A percentile compares a stretch with the other conserved stretches of the same genome.
Conservation (phyloP, 2,329 filamentous ascomycete species). For the Cladophialophora carrionii region DNA sequence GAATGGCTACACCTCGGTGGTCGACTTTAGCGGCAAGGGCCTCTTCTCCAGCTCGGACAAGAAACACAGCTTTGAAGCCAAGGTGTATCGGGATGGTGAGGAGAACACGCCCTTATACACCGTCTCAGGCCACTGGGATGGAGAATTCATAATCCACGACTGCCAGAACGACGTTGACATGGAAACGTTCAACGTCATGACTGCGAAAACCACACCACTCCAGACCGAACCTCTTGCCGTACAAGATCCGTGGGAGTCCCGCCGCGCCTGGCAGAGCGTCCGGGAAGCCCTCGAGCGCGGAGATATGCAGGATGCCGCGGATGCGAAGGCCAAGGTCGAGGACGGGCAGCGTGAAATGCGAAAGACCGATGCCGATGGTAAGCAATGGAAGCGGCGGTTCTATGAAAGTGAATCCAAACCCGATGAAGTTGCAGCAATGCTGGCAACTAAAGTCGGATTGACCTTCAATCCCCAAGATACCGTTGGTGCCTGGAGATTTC, state of each 20-base stretch:
- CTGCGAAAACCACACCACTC: slow-evolving; percentile 66
- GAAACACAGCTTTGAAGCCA: slow-evolving; percentile 34
- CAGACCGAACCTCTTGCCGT: slow-evolving; percentile 71
- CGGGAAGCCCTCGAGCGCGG: slow-evolving; percentile 76
- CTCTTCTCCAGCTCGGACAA: slow-evolving; percentile 26
- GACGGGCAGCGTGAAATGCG: slow-evolving; percentile 80
- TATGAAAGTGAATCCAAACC: slow-evolving; percentile 54
- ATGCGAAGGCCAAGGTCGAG: slow-evolving; percentile 87
- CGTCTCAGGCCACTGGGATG: slow-evolving; percentile 44
- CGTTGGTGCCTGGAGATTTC: slow-evolving; percentile 30
- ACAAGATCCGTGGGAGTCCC: slow-evolving; percentile 85
- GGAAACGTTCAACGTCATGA: slow-evolving; percentile 64
- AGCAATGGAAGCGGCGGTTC: slow-evolving; percentile 80
- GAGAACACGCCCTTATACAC: slow-evolving; percentile 30
- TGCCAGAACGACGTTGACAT: slow-evolving; percentile 58
- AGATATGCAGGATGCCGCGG: slow-evolving; percentile 78
- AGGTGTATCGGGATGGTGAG: slow-evolving; percentile 30
- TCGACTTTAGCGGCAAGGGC: slow-evolving; percentile 34
- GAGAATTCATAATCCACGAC: slow-evolving; percentile 75
- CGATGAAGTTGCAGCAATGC: slow-evolving; percentile 17
- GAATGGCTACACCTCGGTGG: slow-evolving; percentile 34
- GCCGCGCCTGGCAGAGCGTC: slow-evolving; percentile 85
- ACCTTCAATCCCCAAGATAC: slow-evolving; percentile 23
- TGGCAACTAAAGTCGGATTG: slow-evolving; percentile 18
- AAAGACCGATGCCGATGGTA: slow-evolving; percentile 72